Evolutionary conservation across 2,329 filamentous ascomycete species (phyloP), one percentile per base, ranked within the genome.

Genomic region (Dothistroma septosporum): DNA sequence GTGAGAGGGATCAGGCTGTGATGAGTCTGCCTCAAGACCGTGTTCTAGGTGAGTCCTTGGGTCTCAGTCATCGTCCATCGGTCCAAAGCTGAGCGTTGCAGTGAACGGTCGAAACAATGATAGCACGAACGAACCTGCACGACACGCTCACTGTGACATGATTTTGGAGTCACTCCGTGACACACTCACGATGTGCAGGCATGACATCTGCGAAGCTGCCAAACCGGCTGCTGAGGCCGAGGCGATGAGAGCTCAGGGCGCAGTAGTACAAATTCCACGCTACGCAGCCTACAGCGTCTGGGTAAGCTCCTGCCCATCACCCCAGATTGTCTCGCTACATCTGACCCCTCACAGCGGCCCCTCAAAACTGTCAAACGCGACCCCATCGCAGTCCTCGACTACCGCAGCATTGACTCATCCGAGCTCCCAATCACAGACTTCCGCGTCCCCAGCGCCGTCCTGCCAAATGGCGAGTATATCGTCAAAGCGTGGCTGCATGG

Each of bases 311-410:
- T 55, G 7, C 3, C 8, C 21, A 19, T 31, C 46, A 58, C 12
- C n/a, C 2, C 12, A 4, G n/a, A 19, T n/a, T 19, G 4, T 33
- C 31, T 8, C 14, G 7, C 12, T 22, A 31, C 55, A 6, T 16
- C 50, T 58, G 19, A 59, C 47, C 16, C 24, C 33, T 16, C 28
- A 35, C 35, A 62, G 63, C 64, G 64, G 1, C 63, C 64, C 5
- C 35, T 66, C 1, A 61, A 65, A 21, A 60, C 61, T 4, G 61
- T 66, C 53, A 63, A 60, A 22, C 64, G 64, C 14, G 64, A 66
- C 49, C 63, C 64, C 6, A 61, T 66, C 22, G 59, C 65, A 2
- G 53, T 65, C 2, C 59, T 63, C 16, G 63, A 65, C 48, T 65
- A 60, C 44, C 59, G 63, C 9, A 61, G 55, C 35, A 37, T 63